phyloP scores from a whole-genome alignment of 2,329 filamentous ascomycete genomes.

The Clarireedia monteithiana region DNA sequence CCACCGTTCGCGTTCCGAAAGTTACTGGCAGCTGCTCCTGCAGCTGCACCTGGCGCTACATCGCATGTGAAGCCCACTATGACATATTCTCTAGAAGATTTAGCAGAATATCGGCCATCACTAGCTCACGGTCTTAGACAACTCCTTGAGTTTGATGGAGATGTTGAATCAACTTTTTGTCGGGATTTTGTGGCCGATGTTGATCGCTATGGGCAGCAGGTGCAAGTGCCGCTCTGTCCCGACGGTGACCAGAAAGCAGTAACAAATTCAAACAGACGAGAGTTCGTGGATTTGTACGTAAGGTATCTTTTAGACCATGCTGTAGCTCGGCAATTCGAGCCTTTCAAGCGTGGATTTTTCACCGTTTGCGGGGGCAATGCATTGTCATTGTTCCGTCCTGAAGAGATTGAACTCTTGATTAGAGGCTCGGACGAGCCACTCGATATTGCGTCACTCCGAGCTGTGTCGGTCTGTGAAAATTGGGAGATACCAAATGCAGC shows the following conservation, averaged over 20 bases:
- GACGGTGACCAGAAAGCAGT: conserved; percentile 68
- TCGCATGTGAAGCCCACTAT: conserved; percentile 53
- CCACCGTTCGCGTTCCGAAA: conserved; percentile 88
- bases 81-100: conserved; percentile 70
- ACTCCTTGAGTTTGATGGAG: conserved; percentile 74
- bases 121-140: conserved; percentile 69
- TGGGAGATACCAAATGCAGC: conserved; percentile 55
- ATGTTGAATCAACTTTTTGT: conserved; percentile 73
- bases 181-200: conserved; percentile 73
- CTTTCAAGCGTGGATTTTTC: conserved; percentile 90
- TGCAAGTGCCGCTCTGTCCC: conserved; percentile 62
- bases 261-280: conserved; percentile 74
- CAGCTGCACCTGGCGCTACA: conserved; percentile 44
- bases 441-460: conserved; percentile 67
- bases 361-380: conserved; percentile 87
- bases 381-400: conserved; percentile 75
- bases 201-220: conserved; percentile 65
- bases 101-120: conserved; percentile 71
- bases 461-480: conserved; percentile 74
- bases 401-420: conserved; percentile 85
- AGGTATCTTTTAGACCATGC: conserved; percentile 71
- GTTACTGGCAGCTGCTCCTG: conserved; percentile 69
- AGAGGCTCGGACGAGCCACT: conserved; percentile 78
- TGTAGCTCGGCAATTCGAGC: conserved; percentile 78
- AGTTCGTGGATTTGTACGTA: conserved; percentile 83